Conservation (phyloP, 108 stramenopile genomes). For the Skeletonema potamos region DNA sequence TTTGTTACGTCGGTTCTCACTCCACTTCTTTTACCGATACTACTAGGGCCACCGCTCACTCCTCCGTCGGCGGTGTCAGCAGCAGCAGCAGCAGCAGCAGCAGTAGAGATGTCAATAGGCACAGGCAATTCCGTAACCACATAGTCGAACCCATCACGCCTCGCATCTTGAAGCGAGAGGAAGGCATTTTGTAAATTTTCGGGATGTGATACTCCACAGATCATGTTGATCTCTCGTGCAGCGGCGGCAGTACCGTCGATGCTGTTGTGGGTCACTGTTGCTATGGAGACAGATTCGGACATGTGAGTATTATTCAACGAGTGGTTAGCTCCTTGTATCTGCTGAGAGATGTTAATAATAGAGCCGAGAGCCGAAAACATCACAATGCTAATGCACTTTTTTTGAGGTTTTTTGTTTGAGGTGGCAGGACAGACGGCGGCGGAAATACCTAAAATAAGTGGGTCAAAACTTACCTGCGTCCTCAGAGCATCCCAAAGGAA, state of each 20-base stretch:
- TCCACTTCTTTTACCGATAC: not conserved
- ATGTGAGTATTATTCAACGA: too few relatives aligned
- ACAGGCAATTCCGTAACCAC: slow-evolving; percentile 56
- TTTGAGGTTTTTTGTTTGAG: too few relatives aligned
- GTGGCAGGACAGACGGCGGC: too few relatives aligned
- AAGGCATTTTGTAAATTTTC: slow-evolving; percentile 49
- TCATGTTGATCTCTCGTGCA: slow-evolving; percentile 6
- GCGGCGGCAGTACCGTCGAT: not conserved
- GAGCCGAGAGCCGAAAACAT: too few relatives aligned
- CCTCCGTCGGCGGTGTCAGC: not conserved
- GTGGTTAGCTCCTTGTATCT: too few relatives aligned
- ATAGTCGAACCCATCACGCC: slow-evolving; percentile 73
- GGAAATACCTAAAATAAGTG: too few relatives aligned
- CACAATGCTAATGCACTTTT: too few relatives aligned
- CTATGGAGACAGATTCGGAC: not conserved
- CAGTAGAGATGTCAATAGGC: slow-evolving; percentile 14
- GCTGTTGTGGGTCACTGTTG: not conserved
- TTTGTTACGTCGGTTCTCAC: slow-evolving; percentile 51
- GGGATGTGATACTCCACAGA: slow-evolving; percentile 24
- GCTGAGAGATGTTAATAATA: too few relatives aligned
- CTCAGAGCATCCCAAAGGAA: too few relatives aligned
- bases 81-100: not conserved
- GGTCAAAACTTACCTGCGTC: too few relatives aligned
- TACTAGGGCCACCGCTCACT: not conserved
- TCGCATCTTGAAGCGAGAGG: slow-evolving; percentile 39